Conservation (phyloP, 371 early-diverging fungal genomes). For the Apophysomyces elegans region DNA sequence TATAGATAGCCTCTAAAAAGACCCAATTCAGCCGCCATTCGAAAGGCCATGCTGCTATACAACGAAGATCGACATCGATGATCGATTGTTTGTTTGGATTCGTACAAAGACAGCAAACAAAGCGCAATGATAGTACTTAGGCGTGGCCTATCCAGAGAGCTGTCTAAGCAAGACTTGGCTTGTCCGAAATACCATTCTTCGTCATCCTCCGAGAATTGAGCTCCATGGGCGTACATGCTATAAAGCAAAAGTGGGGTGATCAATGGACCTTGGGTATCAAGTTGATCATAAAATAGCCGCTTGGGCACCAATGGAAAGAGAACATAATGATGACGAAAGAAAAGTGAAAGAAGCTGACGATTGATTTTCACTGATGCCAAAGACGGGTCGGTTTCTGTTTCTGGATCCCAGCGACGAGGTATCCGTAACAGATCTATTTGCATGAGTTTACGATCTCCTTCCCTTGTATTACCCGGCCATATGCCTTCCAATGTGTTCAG, state of each 20-base stretch:
- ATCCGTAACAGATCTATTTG: slow-evolving; percentile 6
- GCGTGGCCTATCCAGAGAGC: slow-evolving; percentile 21
- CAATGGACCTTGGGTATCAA: slow-evolving; percentile 31
- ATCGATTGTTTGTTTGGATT: slow-evolving; percentile 15
- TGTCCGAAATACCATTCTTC: slow-evolving; percentile 32
- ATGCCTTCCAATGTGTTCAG: background rate
- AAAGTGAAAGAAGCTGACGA: slow-evolving; percentile 22
- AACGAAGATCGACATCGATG: slow-evolving; percentile 13
- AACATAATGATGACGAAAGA: slow-evolving; percentile 31
- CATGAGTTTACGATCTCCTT: background rate
- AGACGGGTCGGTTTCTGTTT: no score
- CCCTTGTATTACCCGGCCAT: background rate
- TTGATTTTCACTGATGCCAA: slow-evolving; percentile 11
- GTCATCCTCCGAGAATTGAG: slow-evolving; percentile 26
- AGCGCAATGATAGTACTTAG: slow-evolving; percentile 34
- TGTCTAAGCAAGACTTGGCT: slow-evolving; percentile 27
- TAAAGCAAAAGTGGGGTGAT: slow-evolving; percentile 29
- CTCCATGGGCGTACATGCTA: slow-evolving; percentile 38
- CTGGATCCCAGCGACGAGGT: slow-evolving; percentile 10
- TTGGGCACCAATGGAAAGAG: slow-evolving; percentile 38
- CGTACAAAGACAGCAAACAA: slow-evolving; percentile 28
- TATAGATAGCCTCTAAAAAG: slow-evolving; percentile 8
- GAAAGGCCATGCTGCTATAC: slow-evolving; percentile 37
- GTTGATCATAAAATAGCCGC: slow-evolving; percentile 31
- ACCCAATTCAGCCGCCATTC: slow-evolving; percentile 35